These are phyloP conservation scores for Verticillium zaregamsianum DNA, from an alignment of 2,329 filamentous ascomycete genomes.

Conservation along the genomic window DNA sequence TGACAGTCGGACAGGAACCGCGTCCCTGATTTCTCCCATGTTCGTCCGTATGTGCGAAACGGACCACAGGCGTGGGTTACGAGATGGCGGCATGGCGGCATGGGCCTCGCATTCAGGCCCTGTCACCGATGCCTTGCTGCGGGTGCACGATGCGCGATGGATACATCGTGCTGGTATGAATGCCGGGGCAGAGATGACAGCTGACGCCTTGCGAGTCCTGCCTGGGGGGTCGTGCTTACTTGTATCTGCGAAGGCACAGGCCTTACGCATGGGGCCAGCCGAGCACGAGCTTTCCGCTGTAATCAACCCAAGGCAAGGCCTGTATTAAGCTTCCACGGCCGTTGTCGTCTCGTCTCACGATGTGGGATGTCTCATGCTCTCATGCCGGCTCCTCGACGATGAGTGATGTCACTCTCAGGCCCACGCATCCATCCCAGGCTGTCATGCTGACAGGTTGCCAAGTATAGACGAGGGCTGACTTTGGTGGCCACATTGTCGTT, in stretches of 20 bases:
- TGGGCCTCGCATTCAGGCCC: not conserved
- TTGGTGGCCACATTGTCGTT: not conserved
- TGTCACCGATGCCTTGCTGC: not conserved
- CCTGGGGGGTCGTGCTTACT: not conserved
- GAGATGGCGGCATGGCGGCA: not conserved
- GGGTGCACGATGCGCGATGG: not conserved
- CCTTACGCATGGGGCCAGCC: not conserved
- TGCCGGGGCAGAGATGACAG: not conserved
- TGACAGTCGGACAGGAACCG: not conserved
- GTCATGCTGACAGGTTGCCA: not conserved
- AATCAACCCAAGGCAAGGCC: not conserved
- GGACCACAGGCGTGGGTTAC: not conserved
- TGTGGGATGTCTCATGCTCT: not conserved
- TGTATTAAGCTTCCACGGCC: not conserved
- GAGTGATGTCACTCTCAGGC: not conserved
- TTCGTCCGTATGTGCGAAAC: not conserved
- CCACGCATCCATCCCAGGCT: not conserved
- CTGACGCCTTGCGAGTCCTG: not conserved
- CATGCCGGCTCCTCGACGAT: not conserved
- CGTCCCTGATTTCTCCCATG: not conserved
- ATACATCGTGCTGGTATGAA: not conserved
- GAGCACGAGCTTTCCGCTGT: not conserved
- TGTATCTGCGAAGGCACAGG: not conserved
- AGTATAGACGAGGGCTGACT: not conserved
- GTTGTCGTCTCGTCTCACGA: not conserved